A percentile compares a stretch with the other conserved stretches of the same genome.
These are phyloP conservation scores for Boletus patriciae DNA, from an alignment of 768 basidiomycete genomes.

Conservation along the genomic window DNA sequence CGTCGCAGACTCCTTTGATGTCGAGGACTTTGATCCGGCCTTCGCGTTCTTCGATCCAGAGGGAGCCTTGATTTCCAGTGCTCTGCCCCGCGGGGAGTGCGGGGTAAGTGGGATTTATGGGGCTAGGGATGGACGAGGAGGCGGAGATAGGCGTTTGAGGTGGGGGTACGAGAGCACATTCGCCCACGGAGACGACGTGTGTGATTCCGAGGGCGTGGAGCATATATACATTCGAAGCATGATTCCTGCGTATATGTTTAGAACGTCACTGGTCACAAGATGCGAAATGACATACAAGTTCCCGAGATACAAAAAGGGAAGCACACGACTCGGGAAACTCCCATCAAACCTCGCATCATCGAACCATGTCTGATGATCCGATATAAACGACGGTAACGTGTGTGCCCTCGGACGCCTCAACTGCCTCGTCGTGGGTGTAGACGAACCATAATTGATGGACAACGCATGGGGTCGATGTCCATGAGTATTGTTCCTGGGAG, in stretches of 20 bases:
- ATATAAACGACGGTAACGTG: slow-evolving; percentile 63
- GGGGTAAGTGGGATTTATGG: slow-evolving; percentile 12
- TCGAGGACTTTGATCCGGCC: slow-evolving; percentile 89
- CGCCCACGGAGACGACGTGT: slow-evolving; percentile 95
- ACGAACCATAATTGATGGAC: slow-evolving; percentile 22
- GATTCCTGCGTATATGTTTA: slow-evolving; percentile 57
- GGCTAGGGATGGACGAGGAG: neutral
- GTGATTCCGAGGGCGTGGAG: slow-evolving; percentile 94
- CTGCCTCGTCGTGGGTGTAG: slow-evolving; percentile 22
- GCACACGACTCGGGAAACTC: slow-evolving; percentile 89
- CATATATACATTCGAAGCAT: slow-evolving; percentile 94
- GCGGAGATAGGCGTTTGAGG: slow-evolving; percentile 38
- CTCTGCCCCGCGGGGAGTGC: slow-evolving; percentile 46
- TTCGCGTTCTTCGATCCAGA: slow-evolving; percentile 86
- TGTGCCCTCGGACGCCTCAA: slow-evolving; percentile 62
- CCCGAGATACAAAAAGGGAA: slow-evolving; percentile 92
- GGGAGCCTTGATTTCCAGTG: slow-evolving; percentile 60
- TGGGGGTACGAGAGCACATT: slow-evolving; percentile 87
- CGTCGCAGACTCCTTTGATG: slow-evolving; percentile 91
- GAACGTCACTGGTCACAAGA: neutral
- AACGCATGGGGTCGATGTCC: slow-evolving; percentile 25
- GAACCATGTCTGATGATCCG: slow-evolving; percentile 91
- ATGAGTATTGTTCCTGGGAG: slow-evolving; percentile 10
- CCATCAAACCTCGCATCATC: slow-evolving; percentile 92
- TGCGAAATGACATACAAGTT: slow-evolving; percentile 68